A percentile compares a stretch with the other conserved stretches of the same genome.
Evolutionary conservation across 2,329 filamentous ascomycete species (phyloP).

Genomic region (Fusarium sp.): DNA sequence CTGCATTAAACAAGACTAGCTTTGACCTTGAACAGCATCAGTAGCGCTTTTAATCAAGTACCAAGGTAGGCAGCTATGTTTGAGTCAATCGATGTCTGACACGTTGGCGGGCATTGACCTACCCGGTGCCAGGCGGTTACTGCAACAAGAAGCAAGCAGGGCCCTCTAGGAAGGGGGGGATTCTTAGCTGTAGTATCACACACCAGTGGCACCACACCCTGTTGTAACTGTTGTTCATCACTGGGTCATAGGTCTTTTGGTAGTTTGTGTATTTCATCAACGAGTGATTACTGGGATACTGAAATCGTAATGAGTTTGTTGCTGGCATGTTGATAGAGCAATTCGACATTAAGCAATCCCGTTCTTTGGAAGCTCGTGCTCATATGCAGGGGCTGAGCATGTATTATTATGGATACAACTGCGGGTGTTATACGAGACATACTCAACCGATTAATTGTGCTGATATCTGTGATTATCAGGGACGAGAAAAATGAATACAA

Average conservation of each 20-base stretch:
- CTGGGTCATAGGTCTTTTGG: background rate
- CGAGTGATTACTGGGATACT: background rate
- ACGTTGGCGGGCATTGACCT: conserved; percentile 26
- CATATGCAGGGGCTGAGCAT: background rate
- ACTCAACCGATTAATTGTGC: background rate
- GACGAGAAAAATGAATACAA: too few species aligned
- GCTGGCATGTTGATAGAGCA: background rate
- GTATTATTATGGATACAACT: background rate
- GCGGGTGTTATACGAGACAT: conserved; percentile 1
- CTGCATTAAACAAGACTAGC: conserved; percentile 16
- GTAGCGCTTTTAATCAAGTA: too few species aligned
- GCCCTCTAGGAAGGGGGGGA: conserved; percentile 31
- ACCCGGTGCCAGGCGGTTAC: conserved; percentile 22
- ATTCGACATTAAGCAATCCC: background rate
- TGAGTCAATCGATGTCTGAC: conserved; percentile 35
- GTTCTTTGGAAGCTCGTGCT: background rate
- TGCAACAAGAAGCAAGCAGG: conserved; percentile 20
- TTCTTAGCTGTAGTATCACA: conserved; percentile 9
- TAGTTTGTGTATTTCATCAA: background rate
- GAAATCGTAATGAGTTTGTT: background rate
- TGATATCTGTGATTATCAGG: background rate
- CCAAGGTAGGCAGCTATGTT: too few species aligned
- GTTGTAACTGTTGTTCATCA: conserved; percentile 6
- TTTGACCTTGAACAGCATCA: conserved; percentile 7
- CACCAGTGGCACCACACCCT: background rate